Evolutionary conservation across 352 stramenopile genomes (phyloP).

Genomic region (Pythium vanterpoolii): DNA sequence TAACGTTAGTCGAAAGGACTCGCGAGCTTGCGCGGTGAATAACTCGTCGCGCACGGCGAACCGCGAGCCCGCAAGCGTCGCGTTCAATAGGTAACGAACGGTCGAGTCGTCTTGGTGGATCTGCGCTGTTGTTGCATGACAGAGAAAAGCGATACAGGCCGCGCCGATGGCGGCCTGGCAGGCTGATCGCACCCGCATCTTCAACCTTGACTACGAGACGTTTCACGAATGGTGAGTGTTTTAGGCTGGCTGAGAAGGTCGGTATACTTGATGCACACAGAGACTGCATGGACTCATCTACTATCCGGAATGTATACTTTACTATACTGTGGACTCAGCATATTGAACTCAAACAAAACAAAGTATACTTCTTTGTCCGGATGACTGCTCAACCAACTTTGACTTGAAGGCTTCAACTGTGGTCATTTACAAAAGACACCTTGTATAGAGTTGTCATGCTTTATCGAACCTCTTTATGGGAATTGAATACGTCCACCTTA

Average conservation of each 20-base stretch:
- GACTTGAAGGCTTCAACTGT: too few relatives aligned
- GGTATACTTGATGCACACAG: constrained; percentile 15
- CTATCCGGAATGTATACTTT: background rate
- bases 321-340: too few relatives aligned
- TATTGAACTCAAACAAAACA: too few relatives aligned
- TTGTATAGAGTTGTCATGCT: background rate
- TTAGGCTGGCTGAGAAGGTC: background rate
- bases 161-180: constrained; percentile 8
- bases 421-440: background rate
- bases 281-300: constrained; percentile 13
- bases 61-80: constrained; percentile 13
- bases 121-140: background rate
- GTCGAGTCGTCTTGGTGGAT: background rate
- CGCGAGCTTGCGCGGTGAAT: constrained; percentile 11
- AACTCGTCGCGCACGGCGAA: constrained; percentile 16
- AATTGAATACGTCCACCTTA: constrained; percentile 39
- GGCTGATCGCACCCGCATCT: constrained; percentile 15
- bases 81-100: constrained; percentile 10
- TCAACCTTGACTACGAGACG: constrained; percentile 2
- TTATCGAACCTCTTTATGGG: constrained; percentile 15
- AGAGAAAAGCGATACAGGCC: background rate
- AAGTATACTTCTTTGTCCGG: too few relatives aligned
- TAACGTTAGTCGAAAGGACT: constrained; percentile 34
- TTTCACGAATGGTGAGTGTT: background rate
- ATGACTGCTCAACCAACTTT: too few relatives aligned